A percentile compares a stretch with the other conserved stretches of the same genome.
phyloP scores from a whole-genome alignment of 257 asterid species.

The Gynochthodes officinalis region DNA sequence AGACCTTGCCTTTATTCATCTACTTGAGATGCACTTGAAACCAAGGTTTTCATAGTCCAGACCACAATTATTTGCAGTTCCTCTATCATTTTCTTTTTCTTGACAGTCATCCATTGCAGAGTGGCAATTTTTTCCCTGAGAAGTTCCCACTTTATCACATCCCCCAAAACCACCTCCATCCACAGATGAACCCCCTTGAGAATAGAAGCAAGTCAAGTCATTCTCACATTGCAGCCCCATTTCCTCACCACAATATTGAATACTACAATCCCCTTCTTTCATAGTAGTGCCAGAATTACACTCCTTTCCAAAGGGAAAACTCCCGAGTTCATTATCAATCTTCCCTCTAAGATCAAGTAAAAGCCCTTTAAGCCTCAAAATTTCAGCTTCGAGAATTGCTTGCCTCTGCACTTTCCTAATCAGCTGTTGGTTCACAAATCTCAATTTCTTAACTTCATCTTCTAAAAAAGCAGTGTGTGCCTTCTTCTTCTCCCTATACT shows the following conservation, averaged over 20 bases:
- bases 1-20: conserved; percentile 15
- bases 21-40: conserved; percentile 20
- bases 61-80: conserved; percentile 12
- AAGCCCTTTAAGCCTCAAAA: conserved; percentile 46
- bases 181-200: conserved; percentile 7
- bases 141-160: conserved; percentile 12
- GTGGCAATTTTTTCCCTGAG: conserved; percentile 22
- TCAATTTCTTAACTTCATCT: conserved; percentile 55
- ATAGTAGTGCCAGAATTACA: conserved; percentile 8
- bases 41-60: conserved; percentile 13
- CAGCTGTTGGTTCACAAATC: conserved; percentile 43
- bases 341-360: conserved; percentile 46
- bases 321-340: conserved; percentile 44
- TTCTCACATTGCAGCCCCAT: conserved; percentile 2
- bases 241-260: neutral
- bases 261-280: conserved; percentile 21
- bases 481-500: conserved; percentile 69
- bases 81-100: conserved; percentile 15
- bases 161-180: neutral
- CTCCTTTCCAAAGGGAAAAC: conserved; percentile 34
- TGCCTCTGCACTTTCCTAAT: conserved; percentile 45
- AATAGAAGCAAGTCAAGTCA: conserved; percentile 20
- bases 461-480: conserved; percentile 55
- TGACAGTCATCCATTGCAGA: conserved; percentile 20
- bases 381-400: conserved; percentile 44